Base-by-base conservation (phyloP, 2,329 filamentous ascomycete species). In the Colletotrichum sp. region DNA sequence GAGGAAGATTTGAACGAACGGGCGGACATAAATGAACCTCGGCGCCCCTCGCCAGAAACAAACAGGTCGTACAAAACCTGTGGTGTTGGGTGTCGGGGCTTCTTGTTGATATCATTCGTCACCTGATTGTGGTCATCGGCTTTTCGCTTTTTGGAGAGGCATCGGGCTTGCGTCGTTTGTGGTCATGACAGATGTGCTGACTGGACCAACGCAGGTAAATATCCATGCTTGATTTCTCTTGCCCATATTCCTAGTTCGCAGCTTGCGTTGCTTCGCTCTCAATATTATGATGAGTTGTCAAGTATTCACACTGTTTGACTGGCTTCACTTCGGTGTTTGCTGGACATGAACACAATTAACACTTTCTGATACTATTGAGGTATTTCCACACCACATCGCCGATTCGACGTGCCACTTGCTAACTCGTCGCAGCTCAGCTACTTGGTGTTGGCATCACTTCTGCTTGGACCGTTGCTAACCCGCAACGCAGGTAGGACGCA, bases 1-100 rank as follows among this genome's bases (percentile, higher is more conserved):
- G 90, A 92, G 86, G 90, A 91, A 88, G 84, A 84, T 83, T 91
- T 91, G 90, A 91, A 91, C 90, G 90, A 91, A 91, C 90, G 90
- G 90, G 90, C 90, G 90, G 90, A 91, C 90, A 91, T 90, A 90
- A 90, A 85, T 84, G 89, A 90, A 88, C 86, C 86, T 81, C 80
- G 84, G 81, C 82, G 79, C 80, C 84, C 82, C 80, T 82, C 85
- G 80, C 84, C 84, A 82, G 82, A 80, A 83, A 88, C 87, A 89
- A 83, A 89, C 84, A 87, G 89, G 86, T 83, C 87, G 88, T 91
- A 91, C 89, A 92, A 90, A 84, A 88, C 87, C 86, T 87, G 89
- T 87, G 89, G 87, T 86, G 84, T 83, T 80, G 83, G 84, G 78
- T 78, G 79, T 81, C 80, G 83, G 84, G 87, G 83, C 82, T 89